Evolutionary conservation across 345 rosid species (phyloP).

Genomic region (Microcos paniculata): DNA sequence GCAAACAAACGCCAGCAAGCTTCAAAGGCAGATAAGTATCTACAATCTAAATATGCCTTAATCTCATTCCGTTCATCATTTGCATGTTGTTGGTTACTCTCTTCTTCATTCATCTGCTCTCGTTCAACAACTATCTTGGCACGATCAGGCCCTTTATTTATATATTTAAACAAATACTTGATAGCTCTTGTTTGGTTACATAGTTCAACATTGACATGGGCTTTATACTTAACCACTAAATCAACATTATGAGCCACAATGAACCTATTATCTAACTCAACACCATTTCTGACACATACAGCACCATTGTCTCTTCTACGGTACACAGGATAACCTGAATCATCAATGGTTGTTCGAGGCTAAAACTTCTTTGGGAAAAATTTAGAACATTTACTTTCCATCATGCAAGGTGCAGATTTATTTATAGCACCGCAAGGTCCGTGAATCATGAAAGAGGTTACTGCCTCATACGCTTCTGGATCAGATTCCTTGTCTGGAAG

Average conservation of each 20-base stretch:
- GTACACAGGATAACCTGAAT: not conserved
- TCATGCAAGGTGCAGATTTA: too few species aligned
- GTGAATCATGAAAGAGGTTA: not conserved
- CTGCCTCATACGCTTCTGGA: not conserved
- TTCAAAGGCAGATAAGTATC: not conserved
- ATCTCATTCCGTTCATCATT: too few species aligned
- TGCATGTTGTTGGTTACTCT: too few species aligned
- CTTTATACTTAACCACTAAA: not conserved
- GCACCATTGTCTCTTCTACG: not conserved
- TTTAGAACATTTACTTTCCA: not conserved
- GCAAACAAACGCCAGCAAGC: not conserved
- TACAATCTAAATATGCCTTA: not conserved
- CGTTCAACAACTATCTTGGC: not conserved
- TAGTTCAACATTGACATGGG: not conserved
- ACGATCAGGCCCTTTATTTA: not conserved
- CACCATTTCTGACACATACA: not conserved
- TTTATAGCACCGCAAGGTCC: not conserved
- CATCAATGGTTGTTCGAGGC: not conserved
- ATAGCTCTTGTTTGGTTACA: not conserved
- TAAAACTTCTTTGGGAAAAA: not conserved
- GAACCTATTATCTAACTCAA: not conserved
- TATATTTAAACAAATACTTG: too few species aligned
- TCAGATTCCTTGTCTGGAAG: not conserved
- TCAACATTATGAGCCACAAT: not conserved
- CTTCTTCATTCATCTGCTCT: too few species aligned